These are phyloP conservation scores for Cutaneotrichosporon daszewskae DNA, from an alignment of 1,284 basidiomycete genomes.

Conservation along the genomic window DNA sequence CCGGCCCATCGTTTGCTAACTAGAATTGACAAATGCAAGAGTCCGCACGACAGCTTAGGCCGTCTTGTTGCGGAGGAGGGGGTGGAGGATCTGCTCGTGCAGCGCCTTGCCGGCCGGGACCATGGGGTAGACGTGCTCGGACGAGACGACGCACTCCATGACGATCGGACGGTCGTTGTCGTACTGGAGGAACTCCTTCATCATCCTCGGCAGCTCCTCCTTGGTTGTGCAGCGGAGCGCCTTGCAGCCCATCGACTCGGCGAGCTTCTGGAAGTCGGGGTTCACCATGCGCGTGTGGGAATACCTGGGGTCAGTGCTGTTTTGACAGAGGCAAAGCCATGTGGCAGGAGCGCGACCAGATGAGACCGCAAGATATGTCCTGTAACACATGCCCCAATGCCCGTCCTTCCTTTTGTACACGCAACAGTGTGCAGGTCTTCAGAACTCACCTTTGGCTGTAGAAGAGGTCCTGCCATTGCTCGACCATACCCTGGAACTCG, in stretches of 20 bases:
- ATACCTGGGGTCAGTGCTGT: constrained; percentile 84
- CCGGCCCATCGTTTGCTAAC: too few species aligned
- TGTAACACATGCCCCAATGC: too few species aligned
- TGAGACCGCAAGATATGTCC: too few species aligned
- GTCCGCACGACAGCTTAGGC: too few species aligned
- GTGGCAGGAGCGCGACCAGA: too few species aligned
- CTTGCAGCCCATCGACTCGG: constrained; percentile 84
- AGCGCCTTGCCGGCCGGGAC: constrained; percentile 84
- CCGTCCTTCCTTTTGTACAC: too few species aligned
- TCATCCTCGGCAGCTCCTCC: constrained; percentile 81
- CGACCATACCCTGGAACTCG: constrained; percentile 96
- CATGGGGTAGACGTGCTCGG: constrained; percentile 87
- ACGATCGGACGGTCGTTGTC: constrained; percentile 72
- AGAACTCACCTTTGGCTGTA: too few species aligned
- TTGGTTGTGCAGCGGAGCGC: constrained; percentile 68
- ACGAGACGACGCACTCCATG: constrained; percentile 79
- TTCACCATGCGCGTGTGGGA: constrained; percentile 92
- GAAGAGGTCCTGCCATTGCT: constrained; percentile 96
- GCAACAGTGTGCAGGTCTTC: too few species aligned
- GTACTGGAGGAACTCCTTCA: constrained; percentile 98
- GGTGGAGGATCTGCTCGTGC: constrained; percentile 65
- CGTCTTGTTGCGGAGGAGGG: too few species aligned
- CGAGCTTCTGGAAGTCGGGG: constrained; percentile 86
- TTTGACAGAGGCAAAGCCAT: too few species aligned
- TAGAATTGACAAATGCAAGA: too few species aligned